A percentile compares a stretch with the other conserved stretches of the same genome.
Evolutionary conservation across 257 asterid species (phyloP).

Genomic region (Leonotis leonurus): DNA sequence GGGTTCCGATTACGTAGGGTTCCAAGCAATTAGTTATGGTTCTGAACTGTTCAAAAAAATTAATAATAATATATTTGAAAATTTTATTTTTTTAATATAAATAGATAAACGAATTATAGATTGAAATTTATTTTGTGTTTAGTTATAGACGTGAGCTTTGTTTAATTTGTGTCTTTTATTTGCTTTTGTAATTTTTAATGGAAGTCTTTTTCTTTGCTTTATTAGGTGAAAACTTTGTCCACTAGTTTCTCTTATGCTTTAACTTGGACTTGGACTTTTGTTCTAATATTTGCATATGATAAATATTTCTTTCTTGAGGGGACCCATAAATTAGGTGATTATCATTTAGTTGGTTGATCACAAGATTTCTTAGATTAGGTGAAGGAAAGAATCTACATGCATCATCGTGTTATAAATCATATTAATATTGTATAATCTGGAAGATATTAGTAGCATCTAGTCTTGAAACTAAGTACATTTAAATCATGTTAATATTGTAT

Average conservation of each 20-base stretch:
- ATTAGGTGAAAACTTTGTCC: conserved; percentile 41
- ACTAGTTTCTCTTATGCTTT: conserved; percentile 9
- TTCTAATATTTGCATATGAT: not conserved
- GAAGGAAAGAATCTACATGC: not conserved
- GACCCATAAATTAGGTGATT: not conserved
- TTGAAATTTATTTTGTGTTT: conserved; percentile 14
- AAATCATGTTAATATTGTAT: too few relatives aligned
- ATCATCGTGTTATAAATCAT: not conserved
- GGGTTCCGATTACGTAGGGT: too few relatives aligned
- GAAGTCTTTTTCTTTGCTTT: conserved; percentile 39
- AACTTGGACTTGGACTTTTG: not conserved
- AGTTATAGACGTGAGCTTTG: conserved; percentile 14
- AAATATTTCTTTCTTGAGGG: not conserved
- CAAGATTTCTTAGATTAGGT: not conserved
- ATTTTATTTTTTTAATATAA: not conserved
- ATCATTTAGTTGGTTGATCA: not conserved
- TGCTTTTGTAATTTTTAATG: conserved; percentile 37
- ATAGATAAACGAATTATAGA: not conserved
- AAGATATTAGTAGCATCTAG: too few relatives aligned
- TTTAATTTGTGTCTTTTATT: too few relatives aligned
- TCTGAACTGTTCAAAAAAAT: too few relatives aligned
- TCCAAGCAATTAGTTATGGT: too few relatives aligned
- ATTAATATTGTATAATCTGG: too few relatives aligned
- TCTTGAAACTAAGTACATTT: too few relatives aligned
- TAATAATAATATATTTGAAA: too few relatives aligned